Evolutionary conservation across 495 filamentous ascomycete species (phyloP).

Genomic region (Cladorrhinum samala): DNA sequence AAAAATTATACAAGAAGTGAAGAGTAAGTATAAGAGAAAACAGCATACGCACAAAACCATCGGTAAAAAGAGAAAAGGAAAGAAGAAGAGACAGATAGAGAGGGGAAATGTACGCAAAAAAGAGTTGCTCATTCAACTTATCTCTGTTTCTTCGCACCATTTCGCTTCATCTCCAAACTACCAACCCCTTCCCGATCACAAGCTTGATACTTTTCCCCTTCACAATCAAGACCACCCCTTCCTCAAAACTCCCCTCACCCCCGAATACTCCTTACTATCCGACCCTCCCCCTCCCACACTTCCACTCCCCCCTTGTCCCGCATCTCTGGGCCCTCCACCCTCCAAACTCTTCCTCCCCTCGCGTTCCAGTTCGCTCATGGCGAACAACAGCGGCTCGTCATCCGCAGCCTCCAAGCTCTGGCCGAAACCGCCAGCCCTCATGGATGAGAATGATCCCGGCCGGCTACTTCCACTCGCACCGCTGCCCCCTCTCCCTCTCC

Average conservation of each 20-base stretch:
- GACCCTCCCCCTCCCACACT: constrained; percentile 5
- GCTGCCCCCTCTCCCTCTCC: not conserved
- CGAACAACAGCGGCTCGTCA: constrained; percentile 78
- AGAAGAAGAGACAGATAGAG: no score
- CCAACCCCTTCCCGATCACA: no score
- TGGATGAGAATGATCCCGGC: constrained; percentile 24
- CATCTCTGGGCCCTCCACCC: no score
- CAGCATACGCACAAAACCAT: no score
- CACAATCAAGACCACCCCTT: constrained; percentile 15
- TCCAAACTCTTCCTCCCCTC: constrained; percentile 67
- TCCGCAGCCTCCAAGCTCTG: constrained; percentile 53
- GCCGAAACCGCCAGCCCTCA: constrained; percentile 46
- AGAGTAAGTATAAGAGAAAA: no score
- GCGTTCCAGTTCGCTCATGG: constrained; percentile 77
- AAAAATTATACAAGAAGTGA: no score
- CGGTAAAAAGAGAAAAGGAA: no score
- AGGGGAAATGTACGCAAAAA: no score
- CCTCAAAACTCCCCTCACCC: constrained; percentile 12
- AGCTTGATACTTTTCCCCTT: not conserved
- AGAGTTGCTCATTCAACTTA: no score
- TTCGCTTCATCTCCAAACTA: no score
- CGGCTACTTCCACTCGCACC: not conserved
- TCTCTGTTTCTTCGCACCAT: no score
- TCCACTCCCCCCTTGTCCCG: constrained; percentile 27
- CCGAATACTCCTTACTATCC: constrained; percentile 22